Base-by-base conservation (phyloP, 768 basidiomycete species). In the Lactarius tabidus region DNA sequence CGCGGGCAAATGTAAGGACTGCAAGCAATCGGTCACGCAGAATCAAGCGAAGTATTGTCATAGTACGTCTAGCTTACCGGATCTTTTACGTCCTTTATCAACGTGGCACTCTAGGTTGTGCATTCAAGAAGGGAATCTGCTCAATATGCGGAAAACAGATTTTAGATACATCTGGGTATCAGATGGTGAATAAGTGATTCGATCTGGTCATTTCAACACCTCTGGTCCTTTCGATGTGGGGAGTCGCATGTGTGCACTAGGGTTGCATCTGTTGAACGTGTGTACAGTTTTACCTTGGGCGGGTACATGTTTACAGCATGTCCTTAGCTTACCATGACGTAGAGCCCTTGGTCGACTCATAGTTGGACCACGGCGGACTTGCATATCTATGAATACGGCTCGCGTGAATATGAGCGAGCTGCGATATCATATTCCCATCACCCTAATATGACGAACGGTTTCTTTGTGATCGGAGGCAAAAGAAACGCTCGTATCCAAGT, bases 21-120 rank as follows among this genome's bases (percentile, higher is more conserved):
- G 92, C 73, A 93, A 93, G 76, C 87, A 88, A 71, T 81, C 86
- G 0, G 84, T 85, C 53, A 92, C 91, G 10, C 92, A 94, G 81
- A 93, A 93, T 74, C 85, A 82, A 71, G 92, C 89, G 41, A 93
- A 92, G 77, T 93, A 91, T 76, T 94, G 92, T 71, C 91, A 94
- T 81, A 89, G 91, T 90, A 71, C 66, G 84, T 38, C 63, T 53
- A 52, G 15, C 48, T 31, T 53, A 26, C 54, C 35, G 31, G 51
- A 59, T 35, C 52, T 53, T 36, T 55, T 58, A 39, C 26, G 57
- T 9, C 59, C 9, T 58, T 63, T 57, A 29, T 39, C 35, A 28
- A 58, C 36, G 36, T 26, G 56, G 54, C 41, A 39, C 67, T 60
- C 35, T 69, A 93, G 91, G 92, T 35, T 94, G 91, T 73, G 92